Evolutionary conservation across 805 yeast genomes (phyloP).

Genomic region (Saturnispora gosingensis): DNA sequence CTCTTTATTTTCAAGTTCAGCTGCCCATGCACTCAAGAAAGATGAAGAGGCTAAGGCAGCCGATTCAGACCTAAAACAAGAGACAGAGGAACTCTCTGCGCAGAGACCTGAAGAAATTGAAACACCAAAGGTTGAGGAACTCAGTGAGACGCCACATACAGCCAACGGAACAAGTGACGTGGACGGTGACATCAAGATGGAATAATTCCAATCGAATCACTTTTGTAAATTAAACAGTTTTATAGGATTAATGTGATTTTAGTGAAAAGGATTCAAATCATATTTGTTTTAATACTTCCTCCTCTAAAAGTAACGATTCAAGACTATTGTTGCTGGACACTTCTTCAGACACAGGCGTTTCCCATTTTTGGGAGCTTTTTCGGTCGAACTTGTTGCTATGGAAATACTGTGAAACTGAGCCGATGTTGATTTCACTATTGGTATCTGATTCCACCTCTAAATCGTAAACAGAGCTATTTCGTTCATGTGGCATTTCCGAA

Average conservation of each 20-base stretch:
- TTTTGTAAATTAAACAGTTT: neutral
- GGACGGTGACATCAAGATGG: constrained; percentile 4
- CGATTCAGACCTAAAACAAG: neutral
- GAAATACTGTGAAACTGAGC: constrained; percentile 20
- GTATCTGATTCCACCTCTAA: neutral
- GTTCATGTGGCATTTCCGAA: neutral
- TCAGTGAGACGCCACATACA: neutral
- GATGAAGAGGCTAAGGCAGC: neutral
- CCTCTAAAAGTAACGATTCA: constrained; percentile 22
- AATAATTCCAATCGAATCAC: neutral
- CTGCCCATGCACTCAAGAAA: constrained; percentile 18
- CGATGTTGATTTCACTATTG: constrained; percentile 17
- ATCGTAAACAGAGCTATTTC: neutral
- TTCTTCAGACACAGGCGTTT: neutral
- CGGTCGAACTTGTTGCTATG: constrained; percentile 11
- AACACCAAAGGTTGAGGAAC: constrained; percentile 26
- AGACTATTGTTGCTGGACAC: constrained; percentile 16
- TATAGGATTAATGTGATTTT: neutral
- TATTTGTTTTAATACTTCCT: constrained; percentile 18
- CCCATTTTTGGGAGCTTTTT: neutral
- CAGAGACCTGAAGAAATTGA: neutral
- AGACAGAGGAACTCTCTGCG: neutral
- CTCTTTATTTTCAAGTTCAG: constrained; percentile 24
- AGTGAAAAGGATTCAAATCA: neutral
- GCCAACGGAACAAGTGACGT: neutral